Evolutionary conservation across 2,329 filamentous ascomycete genomes (phyloP).

Genomic region (Sporothrix brasiliensis): DNA sequence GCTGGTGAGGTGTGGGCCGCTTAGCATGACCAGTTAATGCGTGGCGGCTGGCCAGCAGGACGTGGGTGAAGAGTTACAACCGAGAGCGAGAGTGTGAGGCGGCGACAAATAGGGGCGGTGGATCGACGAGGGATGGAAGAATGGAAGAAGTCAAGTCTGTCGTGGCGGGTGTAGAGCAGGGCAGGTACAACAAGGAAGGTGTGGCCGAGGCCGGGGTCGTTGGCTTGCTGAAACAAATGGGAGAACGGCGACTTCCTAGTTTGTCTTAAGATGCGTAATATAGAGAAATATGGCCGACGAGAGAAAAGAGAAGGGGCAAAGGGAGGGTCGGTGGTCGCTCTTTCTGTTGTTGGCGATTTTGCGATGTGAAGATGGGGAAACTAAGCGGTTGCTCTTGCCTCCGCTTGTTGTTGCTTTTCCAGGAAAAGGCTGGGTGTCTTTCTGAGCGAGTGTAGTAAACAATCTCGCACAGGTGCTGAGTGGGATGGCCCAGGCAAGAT

Average conservation of each 20-base stretch:
- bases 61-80: background rate
- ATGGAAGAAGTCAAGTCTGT: slow-evolving; percentile 23
- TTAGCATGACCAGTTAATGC: slow-evolving; percentile 48
- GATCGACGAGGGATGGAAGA: slow-evolving; percentile 26
- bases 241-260: slow-evolving; percentile 10
- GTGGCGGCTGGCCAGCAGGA: slow-evolving; percentile 36
- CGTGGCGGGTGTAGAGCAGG: background rate
- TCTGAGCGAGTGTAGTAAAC: background rate
- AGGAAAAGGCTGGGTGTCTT: background rate
- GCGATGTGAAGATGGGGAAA: background rate
- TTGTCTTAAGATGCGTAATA: slow-evolving; percentile 30
- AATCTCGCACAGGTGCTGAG: slow-evolving; percentile 11
- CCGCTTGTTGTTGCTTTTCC: background rate
- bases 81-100: background rate
- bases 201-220: slow-evolving; percentile 15
- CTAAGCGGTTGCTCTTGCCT: slow-evolving; percentile 13
- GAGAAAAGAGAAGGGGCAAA: background rate
- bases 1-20: slow-evolving; percentile 34
- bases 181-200: background rate
- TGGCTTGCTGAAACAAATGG: slow-evolving; percentile 29
- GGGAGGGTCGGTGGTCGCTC: slow-evolving; percentile 6
- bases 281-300: background rate
- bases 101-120: slow-evolving; percentile 8
- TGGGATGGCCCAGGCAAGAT: background rate
- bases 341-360: slow-evolving; percentile 5